Base-by-base conservation (phyloP, 192 early-diverging fungal genomes). In the Jimgerdemannia flammicorona region DNA sequence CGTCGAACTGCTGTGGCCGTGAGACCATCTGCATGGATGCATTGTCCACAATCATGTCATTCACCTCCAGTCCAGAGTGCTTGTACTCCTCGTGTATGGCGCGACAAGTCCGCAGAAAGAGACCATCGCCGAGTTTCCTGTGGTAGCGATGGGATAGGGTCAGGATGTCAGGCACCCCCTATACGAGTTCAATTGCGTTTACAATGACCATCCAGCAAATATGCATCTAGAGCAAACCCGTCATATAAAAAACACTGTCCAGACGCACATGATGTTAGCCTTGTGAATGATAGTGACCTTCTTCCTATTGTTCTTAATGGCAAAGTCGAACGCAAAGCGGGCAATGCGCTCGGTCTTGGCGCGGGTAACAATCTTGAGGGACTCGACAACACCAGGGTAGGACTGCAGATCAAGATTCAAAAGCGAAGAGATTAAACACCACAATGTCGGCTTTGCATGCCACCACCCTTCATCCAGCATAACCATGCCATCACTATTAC, bases 11-110 rank as follows among this genome's bases (percentile, higher is more conserved):
- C 83, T 93, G 91, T 70, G 98, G 98, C 84, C 89, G 93, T 79
- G 95, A 94, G 66, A 98, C 96, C n/a, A 99, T 90, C 90, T 99
- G 98, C 98, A 99, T 99, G 70, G 98, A 94, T 67, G 96, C 95
- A 89, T 99, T 99, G 85, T 99, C 98, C 77, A 99, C 98, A 86
- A 99, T 99, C 98, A 99, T 98, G 87, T 98, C 97, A 76, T 96
- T 90, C 83, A 95, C 94, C 90, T 95, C 83, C 83, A 99, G 96
- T 54, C 94, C 94, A 42, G 86, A 87, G 76, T 86, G 85, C 75
- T 94, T 90, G 86, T 99, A 99, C 84, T 93, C 89, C 85, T 98
- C 93, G 79, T 95, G 91, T 43, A 99, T 91, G n/a, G 96, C 93
- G 72, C 97, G 95, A 88, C 96, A 98, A 64, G 92, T 94, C 79